phyloP scores from a whole-genome alignment of 139 green algal genomes.

The Edaphochlamys debaryana region DNA sequence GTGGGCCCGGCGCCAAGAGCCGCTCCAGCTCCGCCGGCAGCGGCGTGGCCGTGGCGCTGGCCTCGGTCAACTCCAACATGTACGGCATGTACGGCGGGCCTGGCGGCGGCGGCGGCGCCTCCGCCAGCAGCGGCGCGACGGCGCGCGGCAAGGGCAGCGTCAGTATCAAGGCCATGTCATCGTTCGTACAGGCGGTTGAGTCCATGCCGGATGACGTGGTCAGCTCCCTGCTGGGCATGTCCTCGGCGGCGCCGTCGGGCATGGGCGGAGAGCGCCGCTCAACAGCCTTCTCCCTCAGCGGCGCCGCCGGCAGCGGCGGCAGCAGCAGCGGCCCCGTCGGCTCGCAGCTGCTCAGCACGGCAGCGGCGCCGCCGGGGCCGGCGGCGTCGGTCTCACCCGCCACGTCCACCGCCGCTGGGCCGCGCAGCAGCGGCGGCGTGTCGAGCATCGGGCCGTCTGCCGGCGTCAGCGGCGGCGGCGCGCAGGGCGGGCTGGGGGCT shows the following conservation, averaged over 20 bases:
- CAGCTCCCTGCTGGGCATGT: not conserved
- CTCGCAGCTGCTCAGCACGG: not conserved
- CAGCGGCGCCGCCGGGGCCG: not conserved
- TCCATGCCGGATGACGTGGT: not conserved
- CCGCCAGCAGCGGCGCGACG: too few relatives aligned
- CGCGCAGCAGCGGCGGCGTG: not conserved
- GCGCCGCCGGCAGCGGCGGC: too few relatives aligned
- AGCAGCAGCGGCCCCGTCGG: too few relatives aligned
- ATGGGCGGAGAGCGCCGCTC: too few relatives aligned
- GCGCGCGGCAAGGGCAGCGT: not conserved
- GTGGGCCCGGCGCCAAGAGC: too few relatives aligned
- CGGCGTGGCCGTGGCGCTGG: not conserved
- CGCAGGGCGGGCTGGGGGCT: not conserved
- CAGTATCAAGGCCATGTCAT: not conserved
- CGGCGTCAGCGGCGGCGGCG: slow-evolving; percentile 1
- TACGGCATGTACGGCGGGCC: not conserved
- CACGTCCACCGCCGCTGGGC: too few relatives aligned
- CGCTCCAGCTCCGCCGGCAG: not conserved
- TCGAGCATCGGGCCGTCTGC: not conserved
- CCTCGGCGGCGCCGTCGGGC: not conserved
- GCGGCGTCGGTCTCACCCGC: too few relatives aligned
- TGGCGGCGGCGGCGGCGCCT: not conserved
- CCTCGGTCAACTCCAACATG: not conserved
- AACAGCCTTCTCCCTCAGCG: too few relatives aligned
- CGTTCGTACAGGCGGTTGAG: not conserved